Conservation (phyloP, 1,139 yeast species). For the Debaryomyces sp. region DNA sequence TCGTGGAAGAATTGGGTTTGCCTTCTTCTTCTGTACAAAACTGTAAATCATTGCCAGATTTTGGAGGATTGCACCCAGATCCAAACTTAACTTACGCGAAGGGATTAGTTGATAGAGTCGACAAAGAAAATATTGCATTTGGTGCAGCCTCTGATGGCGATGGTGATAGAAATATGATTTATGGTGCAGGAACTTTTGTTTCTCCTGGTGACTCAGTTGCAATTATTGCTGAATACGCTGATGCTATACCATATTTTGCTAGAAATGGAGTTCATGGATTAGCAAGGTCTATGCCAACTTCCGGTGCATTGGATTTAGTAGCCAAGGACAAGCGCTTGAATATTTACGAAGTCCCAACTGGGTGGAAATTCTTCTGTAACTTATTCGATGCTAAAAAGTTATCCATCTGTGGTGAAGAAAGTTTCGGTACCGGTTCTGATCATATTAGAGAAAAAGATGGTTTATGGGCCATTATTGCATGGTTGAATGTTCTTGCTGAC, state of each 20-base stretch:
- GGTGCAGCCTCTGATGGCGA: conserved; percentile 99
- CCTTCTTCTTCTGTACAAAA: conserved; percentile 75
- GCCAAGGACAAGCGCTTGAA: conserved; percentile 76
- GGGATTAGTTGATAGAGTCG: conserved; percentile 84
- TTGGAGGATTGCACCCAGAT: conserved; percentile 98
- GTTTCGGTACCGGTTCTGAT: conserved; percentile 97
- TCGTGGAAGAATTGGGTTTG: conserved; percentile 82
- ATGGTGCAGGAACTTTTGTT: conserved; percentile 93
- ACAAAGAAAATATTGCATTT: conserved; percentile 75
- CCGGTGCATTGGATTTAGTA: conserved; percentile 90
- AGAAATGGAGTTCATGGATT: conserved; percentile 87
- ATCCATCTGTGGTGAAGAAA: conserved; percentile 97
- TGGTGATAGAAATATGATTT: conserved; percentile 98
- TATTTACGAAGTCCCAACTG: conserved; percentile 95
- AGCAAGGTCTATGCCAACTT: conserved; percentile 99
- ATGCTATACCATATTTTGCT: conserved; percentile 84
- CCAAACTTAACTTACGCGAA: conserved; percentile 96
- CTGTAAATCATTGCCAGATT: conserved; percentile 78
- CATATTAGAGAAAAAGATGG: conserved; percentile 98
- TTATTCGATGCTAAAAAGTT: conserved; percentile 89
- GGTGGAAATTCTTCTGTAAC: conserved; percentile 98
- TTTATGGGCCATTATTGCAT: conserved; percentile 95
- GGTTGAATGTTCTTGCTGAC: conserved; percentile 94
- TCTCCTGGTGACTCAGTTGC: conserved; percentile 99
- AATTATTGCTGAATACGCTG: conserved; percentile 91